Conservation (phyloP, 176 grass and related monocot genomes). For the Carex littledalei region DNA sequence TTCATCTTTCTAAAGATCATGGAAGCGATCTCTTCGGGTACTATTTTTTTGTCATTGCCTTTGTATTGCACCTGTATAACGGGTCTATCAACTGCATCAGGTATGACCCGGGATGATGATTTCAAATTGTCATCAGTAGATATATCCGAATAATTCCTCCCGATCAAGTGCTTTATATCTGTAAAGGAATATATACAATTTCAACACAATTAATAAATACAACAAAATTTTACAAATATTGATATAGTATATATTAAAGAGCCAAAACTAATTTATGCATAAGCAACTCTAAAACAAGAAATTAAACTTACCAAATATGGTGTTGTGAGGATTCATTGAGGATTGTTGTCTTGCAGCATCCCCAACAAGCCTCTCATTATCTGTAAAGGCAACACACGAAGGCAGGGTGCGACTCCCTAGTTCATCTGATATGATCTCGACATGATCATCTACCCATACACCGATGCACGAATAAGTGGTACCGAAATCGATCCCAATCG, state of each 20-base stretch:
- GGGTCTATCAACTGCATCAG: conserved; percentile 10
- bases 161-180: conserved; percentile 25
- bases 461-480: conserved; percentile 14
- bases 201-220: not conserved
- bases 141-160: conserved; percentile 5
- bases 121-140: not conserved
- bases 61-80: conserved; percentile 11
- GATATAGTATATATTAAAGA: not conserved
- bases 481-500: conserved; percentile 24
- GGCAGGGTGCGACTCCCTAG: conserved; percentile 16
- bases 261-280: not conserved
- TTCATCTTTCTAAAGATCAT: conserved; percentile 29
- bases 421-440: conserved; percentile 16
- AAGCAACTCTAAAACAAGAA: not conserved
- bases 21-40: conserved; percentile 11
- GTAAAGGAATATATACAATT: not conserved
- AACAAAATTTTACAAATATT: not conserved
- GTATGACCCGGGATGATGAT: not conserved
- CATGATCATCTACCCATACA: conserved; percentile 17
- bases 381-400: conserved; percentile 25
- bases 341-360: conserved; percentile 12
- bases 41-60: conserved; percentile 13
- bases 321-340: conserved; percentile 19
- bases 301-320: conserved; percentile 15
- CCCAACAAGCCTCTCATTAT: conserved; percentile 15